A percentile compares a stretch with the other conserved stretches of the same genome.
Conservation (phyloP, 225 moss, liverwort and hornwort genomes). For the Sphagnum contortum region DNA sequence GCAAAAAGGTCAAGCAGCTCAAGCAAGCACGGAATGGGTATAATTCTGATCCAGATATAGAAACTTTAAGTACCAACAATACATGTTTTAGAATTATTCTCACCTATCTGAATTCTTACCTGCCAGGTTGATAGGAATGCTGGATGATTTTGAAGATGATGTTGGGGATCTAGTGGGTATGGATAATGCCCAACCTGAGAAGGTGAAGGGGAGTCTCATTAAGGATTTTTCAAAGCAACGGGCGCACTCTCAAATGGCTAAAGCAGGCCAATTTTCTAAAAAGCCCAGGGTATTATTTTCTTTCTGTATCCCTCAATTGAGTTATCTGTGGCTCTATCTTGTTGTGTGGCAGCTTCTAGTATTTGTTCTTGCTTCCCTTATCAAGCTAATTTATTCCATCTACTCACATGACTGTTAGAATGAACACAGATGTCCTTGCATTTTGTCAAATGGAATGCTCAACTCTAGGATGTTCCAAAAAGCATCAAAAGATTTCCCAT, state of each 20-base stretch:
- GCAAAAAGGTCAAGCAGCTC: constrained; percentile 79
- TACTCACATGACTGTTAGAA: no score
- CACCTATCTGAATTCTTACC: no score
- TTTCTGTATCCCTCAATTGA: neutral
- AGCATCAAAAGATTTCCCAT: no score
- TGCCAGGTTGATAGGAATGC: constrained; percentile 63
- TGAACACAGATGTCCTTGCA: no score
- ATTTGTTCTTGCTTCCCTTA: no score
- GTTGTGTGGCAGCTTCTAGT: no score
- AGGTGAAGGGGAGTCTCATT: constrained; percentile 16
- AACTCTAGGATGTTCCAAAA: no score
- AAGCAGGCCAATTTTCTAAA: constrained; percentile 42
- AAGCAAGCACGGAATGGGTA: constrained; percentile 77
- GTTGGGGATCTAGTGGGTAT: constrained; percentile 67
- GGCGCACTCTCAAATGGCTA: constrained; percentile 49
- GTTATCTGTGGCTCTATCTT: neutral
- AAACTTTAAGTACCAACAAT: neutral
- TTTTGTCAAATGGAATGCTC: no score
- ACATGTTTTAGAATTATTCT: neutral
- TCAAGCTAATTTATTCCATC: no score
- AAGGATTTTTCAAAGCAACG: constrained; percentile 57
- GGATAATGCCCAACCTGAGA: constrained; percentile 37
- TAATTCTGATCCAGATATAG: neutral
- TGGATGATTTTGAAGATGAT: constrained; percentile 94
- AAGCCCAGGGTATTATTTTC: constrained; percentile 38